Percentiles rank a stretch among this genome's conserved stretches.
Conservation (phyloP, 257 asterid genomes). For the Linaria vulgaris region DNA sequence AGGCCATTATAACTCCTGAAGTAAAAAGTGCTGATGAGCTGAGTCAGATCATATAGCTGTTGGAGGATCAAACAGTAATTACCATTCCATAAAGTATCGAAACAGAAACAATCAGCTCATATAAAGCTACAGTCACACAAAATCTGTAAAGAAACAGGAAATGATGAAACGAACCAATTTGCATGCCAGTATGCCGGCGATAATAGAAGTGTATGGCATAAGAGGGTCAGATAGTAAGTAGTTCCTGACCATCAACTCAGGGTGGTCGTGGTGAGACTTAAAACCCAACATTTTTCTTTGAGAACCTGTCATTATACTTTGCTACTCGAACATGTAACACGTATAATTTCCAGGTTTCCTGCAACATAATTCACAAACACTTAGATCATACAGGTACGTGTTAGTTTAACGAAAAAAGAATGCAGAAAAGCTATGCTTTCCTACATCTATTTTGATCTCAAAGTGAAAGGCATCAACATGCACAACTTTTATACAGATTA, state of each 20-base stretch:
- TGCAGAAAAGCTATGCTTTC: not conserved
- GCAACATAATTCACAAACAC: constrained; percentile 27
- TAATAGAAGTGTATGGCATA: constrained; percentile 75
- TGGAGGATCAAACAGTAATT: constrained; percentile 21
- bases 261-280: constrained; percentile 66
- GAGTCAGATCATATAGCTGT: constrained; percentile 79
- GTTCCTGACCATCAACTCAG: constrained; percentile 68
- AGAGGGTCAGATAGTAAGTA: constrained; percentile 80
- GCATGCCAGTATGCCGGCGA: constrained; percentile 73
- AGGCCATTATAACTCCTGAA: constrained; percentile 69
- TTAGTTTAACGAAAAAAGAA: not conserved
- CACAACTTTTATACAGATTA: not conserved
- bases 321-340: constrained; percentile 37
- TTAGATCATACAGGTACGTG: not conserved
- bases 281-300: constrained; percentile 53
- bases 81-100: constrained; percentile 19
- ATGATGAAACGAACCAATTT: constrained; percentile 61
- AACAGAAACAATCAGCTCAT: not conserved
- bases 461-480: constrained; percentile 6
- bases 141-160: constrained; percentile 22
- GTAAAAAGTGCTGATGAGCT: constrained; percentile 79
- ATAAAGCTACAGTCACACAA: not conserved
- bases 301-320: constrained; percentile 55
- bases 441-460: not conserved
- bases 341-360: constrained; percentile 35